Evolutionary conservation across 169 alveolate species (phyloP), one percentile per base, ranked within the genome.

Genomic region (Plasmodium sp.): DNA sequence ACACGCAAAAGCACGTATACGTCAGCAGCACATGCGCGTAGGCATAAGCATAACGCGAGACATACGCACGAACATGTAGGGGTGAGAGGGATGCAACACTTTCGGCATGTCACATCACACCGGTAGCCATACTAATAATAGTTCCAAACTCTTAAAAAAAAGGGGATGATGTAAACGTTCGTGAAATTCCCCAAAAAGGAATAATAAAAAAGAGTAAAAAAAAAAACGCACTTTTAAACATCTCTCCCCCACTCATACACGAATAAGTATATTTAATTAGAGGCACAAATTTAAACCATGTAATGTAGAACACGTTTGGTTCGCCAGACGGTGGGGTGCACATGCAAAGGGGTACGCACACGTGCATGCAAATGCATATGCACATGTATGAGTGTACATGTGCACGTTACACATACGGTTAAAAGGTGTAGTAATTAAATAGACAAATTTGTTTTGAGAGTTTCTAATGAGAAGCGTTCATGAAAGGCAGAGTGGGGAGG

Each of bases 181-280:
- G 7, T 6, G 7, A 58, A 58, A 58, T 58, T 5, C 34, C 31
- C 9, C 45, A 14, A 36, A 82, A 71, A 82, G 27, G 27, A 22
- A 22, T 22, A 22, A 22, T 22, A 22, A 22, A 22, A 22, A 22
- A 22, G 27, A 22, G 27, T 43, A 82, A 33, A 3, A 34, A 5
- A 36, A 22, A 43, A 41, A 45, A n/a, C 4, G 48, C 27, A 45
- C 5, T 34, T 83, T 83, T 34, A 71, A 6, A 36, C 10, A 18
- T 73, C 27, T n/a, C 72, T 83, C 90, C 18, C 81, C 12, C 9
- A 58, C 74, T 22, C 7, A 58, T 36, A 45, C 41, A 83, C 48
- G 79, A 71, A 73, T 48, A 83, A 18, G 77, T 22, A 27, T 41
- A 5, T 34, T 83, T 83, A 72, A 83, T 83, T 83, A 83, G 43